A percentile compares a stretch with the other conserved stretches of the same genome.
phyloP scores from a whole-genome alignment of 208 protist species.

The Leishmania lainsoni region DNA sequence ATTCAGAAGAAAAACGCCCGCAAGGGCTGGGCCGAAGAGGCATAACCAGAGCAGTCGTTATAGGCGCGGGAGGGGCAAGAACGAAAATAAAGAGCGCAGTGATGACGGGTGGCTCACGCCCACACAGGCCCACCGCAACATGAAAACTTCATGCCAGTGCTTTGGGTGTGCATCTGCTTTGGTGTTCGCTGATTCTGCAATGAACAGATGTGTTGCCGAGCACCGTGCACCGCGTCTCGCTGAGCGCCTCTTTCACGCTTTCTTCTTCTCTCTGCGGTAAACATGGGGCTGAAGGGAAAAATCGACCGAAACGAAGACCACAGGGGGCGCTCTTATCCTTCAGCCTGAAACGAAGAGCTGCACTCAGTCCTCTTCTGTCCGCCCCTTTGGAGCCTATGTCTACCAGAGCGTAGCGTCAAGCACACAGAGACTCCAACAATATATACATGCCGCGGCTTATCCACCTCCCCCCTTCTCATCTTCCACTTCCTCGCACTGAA shows the following conservation, averaged over 20 bases:
- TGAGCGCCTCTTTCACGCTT: not conserved
- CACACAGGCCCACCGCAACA: not conserved
- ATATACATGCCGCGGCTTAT: not conserved
- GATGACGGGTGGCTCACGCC: not conserved
- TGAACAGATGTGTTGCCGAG: not conserved
- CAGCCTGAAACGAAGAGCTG: not conserved
- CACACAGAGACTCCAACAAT: not conserved
- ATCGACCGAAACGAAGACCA: not conserved
- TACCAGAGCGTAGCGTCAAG: not conserved
- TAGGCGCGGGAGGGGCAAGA: not conserved
- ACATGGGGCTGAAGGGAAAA: not conserved
- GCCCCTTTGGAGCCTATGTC: not conserved
- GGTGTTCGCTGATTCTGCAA: not conserved
- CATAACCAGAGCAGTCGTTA: no score
- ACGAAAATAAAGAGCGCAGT: not conserved
- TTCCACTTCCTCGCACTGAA: not conserved
- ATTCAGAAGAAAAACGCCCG: no score
- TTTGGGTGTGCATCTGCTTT: not conserved
- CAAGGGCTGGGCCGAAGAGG: no score
- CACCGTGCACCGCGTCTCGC: not conserved
- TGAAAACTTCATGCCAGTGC: not conserved
- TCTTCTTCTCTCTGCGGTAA: not conserved
- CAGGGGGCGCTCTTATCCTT: not conserved
- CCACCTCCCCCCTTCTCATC: not conserved
- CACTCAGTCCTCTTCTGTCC: not conserved